Percentiles rank a stretch among this genome's conserved stretches.
These are phyloP conservation scores for Penicillium freii DNA, from an alignment of 2,329 filamentous ascomycete genomes.

Conservation along the genomic window DNA sequence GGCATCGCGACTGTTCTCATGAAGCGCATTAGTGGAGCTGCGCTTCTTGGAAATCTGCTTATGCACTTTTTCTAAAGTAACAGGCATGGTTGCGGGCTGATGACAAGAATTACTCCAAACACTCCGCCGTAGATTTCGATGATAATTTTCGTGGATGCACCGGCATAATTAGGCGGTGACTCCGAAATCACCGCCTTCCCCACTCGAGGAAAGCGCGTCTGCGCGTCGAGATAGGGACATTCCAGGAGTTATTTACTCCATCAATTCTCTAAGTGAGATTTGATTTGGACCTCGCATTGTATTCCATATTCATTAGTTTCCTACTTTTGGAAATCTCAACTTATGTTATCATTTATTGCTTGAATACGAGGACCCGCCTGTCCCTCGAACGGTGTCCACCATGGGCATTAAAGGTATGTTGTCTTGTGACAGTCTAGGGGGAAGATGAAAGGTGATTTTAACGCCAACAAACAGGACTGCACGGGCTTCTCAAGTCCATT, in stretches of 20 bases:
- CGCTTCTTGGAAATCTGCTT: conserved; percentile 91
- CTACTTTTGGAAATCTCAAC: conserved; percentile 6
- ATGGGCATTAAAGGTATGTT: conserved; percentile 49
- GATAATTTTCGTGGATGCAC: conserved; percentile 27
- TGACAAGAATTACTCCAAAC: conserved; percentile 1
- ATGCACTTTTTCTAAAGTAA: conserved; percentile 72
- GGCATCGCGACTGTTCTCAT: conserved; percentile 86
- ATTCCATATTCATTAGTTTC: conserved; percentile 8
- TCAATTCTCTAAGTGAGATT: conserved; percentile 9
- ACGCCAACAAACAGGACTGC: conserved; percentile 60
- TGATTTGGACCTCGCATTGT: conserved; percentile 5
- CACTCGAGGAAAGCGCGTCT: conserved; percentile 29
- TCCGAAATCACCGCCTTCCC: conserved; percentile 19
- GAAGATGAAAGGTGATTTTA: not conserved
- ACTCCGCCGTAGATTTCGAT: not conserved
- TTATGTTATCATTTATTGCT: conserved; percentile 23
- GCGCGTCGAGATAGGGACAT: conserved; percentile 37
- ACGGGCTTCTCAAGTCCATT: conserved; percentile 93
- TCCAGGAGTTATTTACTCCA: conserved; percentile 28
- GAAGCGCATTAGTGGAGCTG: conserved; percentile 69
- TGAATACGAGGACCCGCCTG: conserved; percentile 33
- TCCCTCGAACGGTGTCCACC: conserved; percentile 28
- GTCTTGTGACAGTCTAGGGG: not conserved
- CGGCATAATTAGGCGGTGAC: conserved; percentile 39
- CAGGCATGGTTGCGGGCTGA: conserved; percentile 57